A percentile compares a stretch with the other conserved stretches of the same genome.
These are phyloP conservation scores for Colletotrichum sp. DNA, from an alignment of 2,329 filamentous ascomycete genomes.

Conservation along the genomic window DNA sequence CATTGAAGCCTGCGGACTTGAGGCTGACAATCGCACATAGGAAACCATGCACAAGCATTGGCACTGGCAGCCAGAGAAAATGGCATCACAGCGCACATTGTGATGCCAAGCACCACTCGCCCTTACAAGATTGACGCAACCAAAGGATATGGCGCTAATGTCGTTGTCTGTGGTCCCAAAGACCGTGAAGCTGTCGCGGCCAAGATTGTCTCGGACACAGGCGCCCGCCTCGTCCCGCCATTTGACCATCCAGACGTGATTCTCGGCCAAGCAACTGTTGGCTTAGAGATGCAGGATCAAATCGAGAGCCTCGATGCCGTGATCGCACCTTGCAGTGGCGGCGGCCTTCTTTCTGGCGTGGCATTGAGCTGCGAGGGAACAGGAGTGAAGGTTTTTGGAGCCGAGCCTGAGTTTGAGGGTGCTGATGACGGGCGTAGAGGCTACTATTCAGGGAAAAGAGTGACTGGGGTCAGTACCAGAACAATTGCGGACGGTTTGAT, in stretches of 20 bases:
- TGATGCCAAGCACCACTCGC: constrained; percentile 89
- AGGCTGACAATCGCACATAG: constrained; percentile 44
- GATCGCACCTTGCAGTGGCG: constrained; percentile 84
- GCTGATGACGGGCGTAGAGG: constrained; percentile 83
- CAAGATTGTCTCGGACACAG: constrained; percentile 71
- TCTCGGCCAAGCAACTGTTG: constrained; percentile 90
- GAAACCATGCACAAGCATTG: constrained; percentile 94
- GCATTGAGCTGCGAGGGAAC: constrained; percentile 78
- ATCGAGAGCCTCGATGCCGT: constrained; percentile 71
- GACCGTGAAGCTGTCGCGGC: constrained; percentile 79
- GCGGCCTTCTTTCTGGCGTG: constrained; percentile 84
- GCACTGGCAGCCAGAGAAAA: constrained; percentile 82
- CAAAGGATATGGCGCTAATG: constrained; percentile 73
- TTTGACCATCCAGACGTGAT: constrained; percentile 95
- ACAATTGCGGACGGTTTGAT: constrained; percentile 90
- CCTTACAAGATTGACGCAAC: constrained; percentile 87
- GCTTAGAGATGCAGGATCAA: constrained; percentile 81
- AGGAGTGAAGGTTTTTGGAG: constrained; percentile 79
- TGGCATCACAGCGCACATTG: constrained; percentile 80
- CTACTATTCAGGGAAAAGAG: constrained; percentile 65
- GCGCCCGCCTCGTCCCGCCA: constrained; percentile 81
- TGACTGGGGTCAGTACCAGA: constrained; percentile 72
- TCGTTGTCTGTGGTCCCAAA: constrained; percentile 84
- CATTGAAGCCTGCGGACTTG: not conserved
- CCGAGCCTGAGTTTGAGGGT: constrained; percentile 82